phyloP scores from a whole-genome alignment of 2,329 filamentous ascomycete species.

The Ophiostoma perfectum region DNA sequence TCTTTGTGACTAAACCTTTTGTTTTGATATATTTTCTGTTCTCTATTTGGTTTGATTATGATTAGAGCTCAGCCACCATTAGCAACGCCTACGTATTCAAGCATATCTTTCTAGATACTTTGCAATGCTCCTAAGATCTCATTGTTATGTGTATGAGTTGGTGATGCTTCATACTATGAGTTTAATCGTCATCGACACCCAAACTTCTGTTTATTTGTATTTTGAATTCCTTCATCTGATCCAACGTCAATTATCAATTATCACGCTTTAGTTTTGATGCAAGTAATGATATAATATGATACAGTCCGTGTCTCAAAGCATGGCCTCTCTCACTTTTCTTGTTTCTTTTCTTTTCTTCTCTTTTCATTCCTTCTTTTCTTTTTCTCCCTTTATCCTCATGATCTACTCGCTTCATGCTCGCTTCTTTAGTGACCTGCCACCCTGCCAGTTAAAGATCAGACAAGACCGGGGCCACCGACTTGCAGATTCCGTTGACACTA shows the following conservation, averaged over 20 bases:
- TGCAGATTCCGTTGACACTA: constrained; percentile 4
- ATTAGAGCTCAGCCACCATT: too few species aligned
- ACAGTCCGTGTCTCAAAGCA: too few species aligned
- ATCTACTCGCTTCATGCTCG: constrained; percentile 4
- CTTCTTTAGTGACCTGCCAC: background rate
- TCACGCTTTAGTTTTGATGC: too few species aligned
- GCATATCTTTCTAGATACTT: too few species aligned
- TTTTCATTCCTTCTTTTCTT: background rate
- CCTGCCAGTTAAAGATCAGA: background rate
- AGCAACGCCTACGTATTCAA: too few species aligned
- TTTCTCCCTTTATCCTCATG: background rate
- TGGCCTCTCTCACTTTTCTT: background rate
- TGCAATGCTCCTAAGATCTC: too few species aligned
- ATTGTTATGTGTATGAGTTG: too few species aligned
- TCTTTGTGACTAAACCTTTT: too few species aligned
- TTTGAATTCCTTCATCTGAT: background rate
- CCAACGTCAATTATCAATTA: too few species aligned
- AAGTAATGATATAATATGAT: too few species aligned
- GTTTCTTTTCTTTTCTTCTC: background rate
- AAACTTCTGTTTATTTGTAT: background rate
- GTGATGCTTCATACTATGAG: too few species aligned
- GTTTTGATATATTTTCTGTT: background rate
- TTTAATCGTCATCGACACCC: too few species aligned
- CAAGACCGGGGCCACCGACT: background rate
- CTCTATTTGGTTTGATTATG: background rate